Conservation (phyloP, 345 rosid species). For the Eucalyptus cladocalyx region DNA sequence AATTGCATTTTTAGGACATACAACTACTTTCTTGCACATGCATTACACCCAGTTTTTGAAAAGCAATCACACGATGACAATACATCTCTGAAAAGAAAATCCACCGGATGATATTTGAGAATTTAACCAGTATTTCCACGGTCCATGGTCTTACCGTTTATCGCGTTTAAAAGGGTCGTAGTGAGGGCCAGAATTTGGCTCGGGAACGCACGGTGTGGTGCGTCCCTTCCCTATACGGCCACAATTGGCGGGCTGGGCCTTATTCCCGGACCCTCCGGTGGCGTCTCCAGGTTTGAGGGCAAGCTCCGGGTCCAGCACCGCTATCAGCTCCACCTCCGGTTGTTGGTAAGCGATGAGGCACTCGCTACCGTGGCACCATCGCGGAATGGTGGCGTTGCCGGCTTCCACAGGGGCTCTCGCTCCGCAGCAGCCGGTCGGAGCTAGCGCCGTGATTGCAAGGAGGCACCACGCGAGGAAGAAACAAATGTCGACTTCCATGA, state of each 20-base stretch:
- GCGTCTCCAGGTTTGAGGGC: neutral
- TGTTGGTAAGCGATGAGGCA: neutral
- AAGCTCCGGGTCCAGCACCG: neutral
- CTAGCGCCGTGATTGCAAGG: neutral
- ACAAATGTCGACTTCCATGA: neutral
- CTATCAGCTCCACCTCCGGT: neutral
- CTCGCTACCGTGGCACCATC: neutral
- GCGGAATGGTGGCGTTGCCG: neutral
- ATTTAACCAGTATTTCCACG: neutral
- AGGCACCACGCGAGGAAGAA: neutral
- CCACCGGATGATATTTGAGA: neutral
- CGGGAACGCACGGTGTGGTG: neutral
- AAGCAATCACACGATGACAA: neutral
- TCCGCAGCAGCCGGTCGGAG: neutral
- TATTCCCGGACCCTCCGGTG: accelerated
- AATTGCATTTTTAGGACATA: neutral
- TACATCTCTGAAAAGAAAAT: neutral
- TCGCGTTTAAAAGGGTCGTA: neutral
- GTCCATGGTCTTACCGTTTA: neutral
- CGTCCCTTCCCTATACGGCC: neutral
- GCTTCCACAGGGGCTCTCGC: neutral
- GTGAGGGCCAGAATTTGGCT: accelerated
- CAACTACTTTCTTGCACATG: neutral
- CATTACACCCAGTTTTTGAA: neutral
- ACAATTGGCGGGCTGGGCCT: neutral